These are phyloP conservation scores for Inonotus obliquus DNA, from an alignment of 1,284 basidiomycete genomes.

Conservation along the genomic window DNA sequence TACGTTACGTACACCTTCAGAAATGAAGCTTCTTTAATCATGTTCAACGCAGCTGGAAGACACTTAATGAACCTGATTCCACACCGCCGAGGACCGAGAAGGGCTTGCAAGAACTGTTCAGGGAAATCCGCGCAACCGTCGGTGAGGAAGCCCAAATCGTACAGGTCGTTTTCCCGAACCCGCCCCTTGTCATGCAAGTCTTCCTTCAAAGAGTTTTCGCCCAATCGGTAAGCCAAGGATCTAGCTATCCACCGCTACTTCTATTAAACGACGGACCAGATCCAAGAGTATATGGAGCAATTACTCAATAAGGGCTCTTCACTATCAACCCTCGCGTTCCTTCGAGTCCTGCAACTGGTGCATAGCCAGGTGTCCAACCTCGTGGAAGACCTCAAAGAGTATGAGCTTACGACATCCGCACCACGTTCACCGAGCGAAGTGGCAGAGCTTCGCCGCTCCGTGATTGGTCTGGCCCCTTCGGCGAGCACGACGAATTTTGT, in stretches of 20 bases:
- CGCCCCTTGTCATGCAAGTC: slow-evolving; percentile 97
- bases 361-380: slow-evolving; percentile 77
- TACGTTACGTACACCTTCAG: slow-evolving; percentile 33
- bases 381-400: slow-evolving; percentile 90
- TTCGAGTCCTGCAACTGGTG: slow-evolving; percentile 87
- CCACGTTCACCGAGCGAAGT: slow-evolving; percentile 58
- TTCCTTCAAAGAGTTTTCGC: slow-evolving; percentile 98
- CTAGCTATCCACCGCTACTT: background rate
- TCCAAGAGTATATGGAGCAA: slow-evolving; percentile 91
- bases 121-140: slow-evolving; percentile 87
- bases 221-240: slow-evolving; percentile 72
- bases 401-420: slow-evolving; percentile 74
- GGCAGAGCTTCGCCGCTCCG: slow-evolving; percentile 52
- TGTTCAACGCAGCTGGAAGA: slow-evolving; percentile 64
- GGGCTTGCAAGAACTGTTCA: slow-evolving; percentile 77
- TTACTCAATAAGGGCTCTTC: slow-evolving; percentile 69
- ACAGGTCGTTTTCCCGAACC: slow-evolving; percentile 97
- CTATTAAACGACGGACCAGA: slow-evolving; percentile 42
- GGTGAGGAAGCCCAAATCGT: slow-evolving; percentile 97
- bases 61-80: slow-evolving; percentile 75
- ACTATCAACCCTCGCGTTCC: slow-evolving; percentile 85
- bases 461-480: slow-evolving; percentile 42
- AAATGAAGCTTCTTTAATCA: background rate
- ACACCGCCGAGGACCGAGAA: slow-evolving; percentile 77
- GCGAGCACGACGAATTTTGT: slow-evolving; percentile 42